Percentiles rank a stretch among this genome's conserved stretches.
phyloP scores from a whole-genome alignment of 1,284 basidiomycete genomes.

The Pyrrhoderma lamaoense region DNA sequence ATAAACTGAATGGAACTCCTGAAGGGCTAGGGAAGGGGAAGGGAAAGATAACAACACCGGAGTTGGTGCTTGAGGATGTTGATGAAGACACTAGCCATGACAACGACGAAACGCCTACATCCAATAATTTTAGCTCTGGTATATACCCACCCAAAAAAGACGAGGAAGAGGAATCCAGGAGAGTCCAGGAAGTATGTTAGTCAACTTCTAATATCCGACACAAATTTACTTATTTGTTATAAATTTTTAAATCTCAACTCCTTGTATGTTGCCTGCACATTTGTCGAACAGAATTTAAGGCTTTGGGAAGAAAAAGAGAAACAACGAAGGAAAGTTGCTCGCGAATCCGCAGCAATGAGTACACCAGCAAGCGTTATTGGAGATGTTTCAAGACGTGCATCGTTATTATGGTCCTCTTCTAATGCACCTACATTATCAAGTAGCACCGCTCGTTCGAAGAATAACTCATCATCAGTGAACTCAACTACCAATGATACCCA shows the following conservation, averaged over 20 bases:
- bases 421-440: background rate
- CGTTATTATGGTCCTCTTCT: constrained; percentile 30
- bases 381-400: constrained; percentile 49
- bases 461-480: constrained; percentile 26
- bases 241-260: too few species aligned
- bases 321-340: constrained; percentile 55
- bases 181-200: constrained; percentile 57
- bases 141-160: constrained; percentile 61
- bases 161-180: constrained; percentile 55
- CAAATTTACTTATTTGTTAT: background rate
- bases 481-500: constrained; percentile 24
- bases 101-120: constrained; percentile 23
- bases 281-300: constrained; percentile 47
- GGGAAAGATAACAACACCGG: constrained; percentile 7
- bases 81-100: constrained; percentile 26
- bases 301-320: constrained; percentile 70
- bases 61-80: too few species aligned
- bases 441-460: background rate
- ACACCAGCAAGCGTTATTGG: constrained; percentile 41
- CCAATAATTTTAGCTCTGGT: background rate
- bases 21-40: constrained; percentile 15
- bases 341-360: constrained; percentile 36
- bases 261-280: background rate
- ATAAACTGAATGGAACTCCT: background rate
- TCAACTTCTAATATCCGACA: constrained; percentile 2